Evolutionary conservation across 345 rosid species (phyloP).

Genomic region (Mallotus nudiflorus): DNA sequence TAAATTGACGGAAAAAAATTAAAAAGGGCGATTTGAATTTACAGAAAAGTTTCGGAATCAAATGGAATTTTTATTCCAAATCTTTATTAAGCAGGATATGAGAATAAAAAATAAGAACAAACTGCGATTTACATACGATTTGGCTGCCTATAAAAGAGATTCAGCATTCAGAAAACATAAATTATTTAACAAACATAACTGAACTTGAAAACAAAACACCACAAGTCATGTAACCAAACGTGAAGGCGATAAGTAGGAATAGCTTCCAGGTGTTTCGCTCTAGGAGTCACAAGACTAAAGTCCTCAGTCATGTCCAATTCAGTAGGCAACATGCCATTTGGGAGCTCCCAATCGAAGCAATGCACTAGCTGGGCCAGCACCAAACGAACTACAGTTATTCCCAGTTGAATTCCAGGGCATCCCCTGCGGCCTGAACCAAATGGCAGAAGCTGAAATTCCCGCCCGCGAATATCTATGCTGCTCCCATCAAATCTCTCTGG

Average conservation of each 20-base stretch:
- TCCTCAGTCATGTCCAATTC: conserved; percentile 49
- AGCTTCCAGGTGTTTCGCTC: conserved; percentile 41
- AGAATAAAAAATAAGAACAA: no score
- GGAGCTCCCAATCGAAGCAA: conserved; percentile 56
- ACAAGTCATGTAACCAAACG: background rate
- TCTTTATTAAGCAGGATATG: no score
- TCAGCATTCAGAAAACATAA: no score
- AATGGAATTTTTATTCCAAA: no score
- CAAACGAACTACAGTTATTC: conserved; percentile 28
- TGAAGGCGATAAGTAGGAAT: conserved; percentile 36
- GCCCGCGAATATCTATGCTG: conserved; percentile 34
- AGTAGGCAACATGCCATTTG: conserved; percentile 10
- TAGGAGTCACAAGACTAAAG: conserved; percentile 33
- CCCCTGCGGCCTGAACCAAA: conserved; percentile 49
- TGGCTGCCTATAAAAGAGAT: no score
- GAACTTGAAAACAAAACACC: no score
- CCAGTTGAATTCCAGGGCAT: conserved; percentile 49
- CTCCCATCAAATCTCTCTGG: conserved; percentile 44
- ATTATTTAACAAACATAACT: no score
- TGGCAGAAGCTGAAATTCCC: conserved; percentile 45
- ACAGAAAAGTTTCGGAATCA: no score
- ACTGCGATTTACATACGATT: no score
- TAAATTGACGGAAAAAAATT: no score
- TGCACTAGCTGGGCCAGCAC: conserved; percentile 46
- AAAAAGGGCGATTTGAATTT: no score